Conservation (phyloP, 148 eudicot species). For the Cornus kousa region DNA sequence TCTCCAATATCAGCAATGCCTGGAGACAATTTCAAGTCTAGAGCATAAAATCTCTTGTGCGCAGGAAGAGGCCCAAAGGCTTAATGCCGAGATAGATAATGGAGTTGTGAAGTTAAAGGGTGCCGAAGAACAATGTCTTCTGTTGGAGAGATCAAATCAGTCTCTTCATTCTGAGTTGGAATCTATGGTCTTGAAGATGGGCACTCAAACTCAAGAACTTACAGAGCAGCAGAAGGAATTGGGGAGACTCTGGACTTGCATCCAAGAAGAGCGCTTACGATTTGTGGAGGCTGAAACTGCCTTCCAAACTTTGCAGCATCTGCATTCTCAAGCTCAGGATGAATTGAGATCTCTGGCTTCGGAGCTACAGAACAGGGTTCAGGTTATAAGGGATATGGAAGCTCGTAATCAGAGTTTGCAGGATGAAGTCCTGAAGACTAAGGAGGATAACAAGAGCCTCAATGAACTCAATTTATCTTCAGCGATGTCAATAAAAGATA, state of each 20-base stretch:
- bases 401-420: slow-evolving; percentile 48
- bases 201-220: slow-evolving; percentile 65
- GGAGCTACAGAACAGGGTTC: slow-evolving; percentile 75
- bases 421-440: slow-evolving; percentile 58
- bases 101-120: slow-evolving; percentile 62
- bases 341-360: slow-evolving; percentile 61
- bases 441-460: slow-evolving; percentile 75
- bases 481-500: slow-evolving; percentile 47
- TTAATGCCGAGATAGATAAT: slow-evolving; percentile 58
- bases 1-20: slow-evolving; percentile 53
- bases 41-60: slow-evolving; percentile 49
- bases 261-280: slow-evolving; percentile 86
- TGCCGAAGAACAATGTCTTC: slow-evolving; percentile 65
- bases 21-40: slow-evolving; percentile 59
- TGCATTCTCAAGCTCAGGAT: slow-evolving; percentile 79
- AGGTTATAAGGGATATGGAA: slow-evolving; percentile 56
- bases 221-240: slow-evolving; percentile 87
- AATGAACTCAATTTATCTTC: slow-evolving; percentile 61
- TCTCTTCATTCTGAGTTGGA: slow-evolving; percentile 67
- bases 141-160: slow-evolving; percentile 65
- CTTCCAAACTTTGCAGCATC: slow-evolving; percentile 71
- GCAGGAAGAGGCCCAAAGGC: slow-evolving; percentile 60
- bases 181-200: slow-evolving; percentile 54
- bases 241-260: slow-evolving; percentile 77
- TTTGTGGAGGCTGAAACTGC: slow-evolving; percentile 82